Percentiles rank a stretch among this genome's conserved stretches.
phyloP scores from a whole-genome alignment of 148 eudicot genomes.

The Persicaria tinctoria region DNA sequence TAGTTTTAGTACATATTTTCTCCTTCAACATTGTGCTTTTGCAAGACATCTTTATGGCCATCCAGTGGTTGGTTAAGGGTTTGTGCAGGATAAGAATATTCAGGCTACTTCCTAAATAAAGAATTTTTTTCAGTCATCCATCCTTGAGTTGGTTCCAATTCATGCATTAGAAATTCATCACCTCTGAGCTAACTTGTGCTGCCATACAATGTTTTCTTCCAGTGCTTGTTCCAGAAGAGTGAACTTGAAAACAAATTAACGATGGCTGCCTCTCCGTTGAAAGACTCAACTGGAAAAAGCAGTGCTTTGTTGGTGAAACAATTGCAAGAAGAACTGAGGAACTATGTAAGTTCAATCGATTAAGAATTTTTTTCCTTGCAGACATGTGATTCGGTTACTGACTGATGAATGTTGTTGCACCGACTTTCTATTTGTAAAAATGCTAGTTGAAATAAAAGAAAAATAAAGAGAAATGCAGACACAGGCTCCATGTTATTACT shows the following conservation, averaged over 20 bases:
- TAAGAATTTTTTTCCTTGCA: not conserved
- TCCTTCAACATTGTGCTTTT: not conserved
- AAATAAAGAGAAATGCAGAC: not conserved
- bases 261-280: constrained; percentile 29
- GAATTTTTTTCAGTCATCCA: not conserved
- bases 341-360: constrained; percentile 43
- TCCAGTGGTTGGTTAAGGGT: not conserved
- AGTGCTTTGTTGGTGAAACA: constrained; percentile 61
- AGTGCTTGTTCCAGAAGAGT: constrained; percentile 67
- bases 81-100: not conserved
- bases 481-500: not conserved
- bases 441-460: not conserved
- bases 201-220: constrained; percentile 15
- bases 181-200: not conserved
- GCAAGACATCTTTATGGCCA: not conserved
- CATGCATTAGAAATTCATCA: not conserved
- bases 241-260: constrained; percentile 51
- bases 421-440: not conserved
- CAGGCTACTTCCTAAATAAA: not conserved
- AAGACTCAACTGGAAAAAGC: constrained; percentile 37
- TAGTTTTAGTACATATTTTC: not conserved
- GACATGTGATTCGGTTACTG: not conserved
- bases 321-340: constrained; percentile 79
- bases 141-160: not conserved
- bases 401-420: constrained; percentile 3